A percentile compares a stretch with the other conserved stretches of the same genome.
Conservation (phyloP, 1,284 basidiomycete species). For the Pisolithus thermaeus region DNA sequence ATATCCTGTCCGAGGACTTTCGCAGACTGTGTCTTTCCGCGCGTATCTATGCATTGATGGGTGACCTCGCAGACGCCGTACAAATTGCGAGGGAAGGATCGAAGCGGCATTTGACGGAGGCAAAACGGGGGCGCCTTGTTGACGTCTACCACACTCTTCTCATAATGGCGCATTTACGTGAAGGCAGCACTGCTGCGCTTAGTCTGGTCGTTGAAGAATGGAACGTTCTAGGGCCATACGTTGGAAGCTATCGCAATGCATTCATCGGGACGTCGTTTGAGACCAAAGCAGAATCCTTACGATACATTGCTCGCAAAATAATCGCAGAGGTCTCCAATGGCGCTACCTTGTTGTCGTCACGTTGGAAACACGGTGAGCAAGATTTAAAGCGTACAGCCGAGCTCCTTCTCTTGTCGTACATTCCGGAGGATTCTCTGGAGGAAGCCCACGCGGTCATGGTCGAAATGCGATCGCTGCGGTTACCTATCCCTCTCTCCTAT, state of each 20-base stretch:
- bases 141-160: constrained; percentile 38
- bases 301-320: constrained; percentile 27
- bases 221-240: constrained; percentile 31
- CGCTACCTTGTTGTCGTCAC: constrained; percentile 27
- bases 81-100: constrained; percentile 21
- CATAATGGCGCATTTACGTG: constrained; percentile 32
- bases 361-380: constrained; percentile 21
- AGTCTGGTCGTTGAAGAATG: constrained; percentile 42
- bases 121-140: constrained; percentile 21
- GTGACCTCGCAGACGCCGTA: constrained; percentile 32
- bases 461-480: constrained; percentile 33
- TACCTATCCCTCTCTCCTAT: constrained; percentile 26
- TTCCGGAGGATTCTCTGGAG: constrained; percentile 26
- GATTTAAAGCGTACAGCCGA: constrained; percentile 30
- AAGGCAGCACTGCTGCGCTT: constrained; percentile 34
- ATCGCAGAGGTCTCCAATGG: constrained; percentile 30
- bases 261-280: constrained; percentile 9
- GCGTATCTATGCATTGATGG: constrained; percentile 31
- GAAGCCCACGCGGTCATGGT: constrained; percentile 41
- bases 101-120: constrained; percentile 12
- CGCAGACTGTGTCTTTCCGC: constrained; percentile 29
- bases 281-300: constrained; percentile 23
- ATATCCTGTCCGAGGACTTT: constrained; percentile 13
- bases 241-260: constrained; percentile 14
- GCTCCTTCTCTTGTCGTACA: constrained; percentile 38